Evolutionary conservation across 2,329 filamentous ascomycete species (phyloP), one percentile per base, ranked within the genome.

Genomic region (Colletotrichum trifolii): DNA sequence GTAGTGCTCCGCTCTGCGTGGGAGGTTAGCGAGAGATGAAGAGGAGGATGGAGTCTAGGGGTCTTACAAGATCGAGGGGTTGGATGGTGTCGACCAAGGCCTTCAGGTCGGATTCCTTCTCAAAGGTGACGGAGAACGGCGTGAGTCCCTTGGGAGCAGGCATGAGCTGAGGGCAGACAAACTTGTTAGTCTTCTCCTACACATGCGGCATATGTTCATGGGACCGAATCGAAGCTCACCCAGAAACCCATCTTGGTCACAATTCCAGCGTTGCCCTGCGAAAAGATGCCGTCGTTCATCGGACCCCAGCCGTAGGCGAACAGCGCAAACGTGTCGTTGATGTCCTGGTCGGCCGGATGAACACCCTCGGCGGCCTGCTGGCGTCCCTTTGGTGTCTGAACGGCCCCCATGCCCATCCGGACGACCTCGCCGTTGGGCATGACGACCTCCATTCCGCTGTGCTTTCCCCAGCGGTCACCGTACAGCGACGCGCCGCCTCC

Each of bases 171-270:
- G 4, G 10, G 12, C 33, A 1, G 43, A 13, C 6, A 1, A 4
- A 25, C 25, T 25, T 4, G 25, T 25, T 25, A 25, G 25, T 25
- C 25, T 25, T 5, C 25, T 25, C 25, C 1, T 25, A 5, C 1
- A 25, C 25, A 25, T 25, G 1, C 25, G 1, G 4, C 25, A 25
- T 5, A 25, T 1, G 4, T 25, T 25, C 25, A 25, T 5, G 25
- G 25, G 25, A 25, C 25, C 25, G 4, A 25, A 25, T 25, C 25
- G 4, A 8, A 2, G 8, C 56, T 2, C 35, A 60, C 56, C 57
- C 74, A 72, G 58, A 86, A 77, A 0, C 84, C 85, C 78, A 87
- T 82, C 71, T 87, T 86, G 4, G 81, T 82, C 3, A 85, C 82
- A 46, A 86, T 82, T 45, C 83, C 84, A 11, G 84, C 75, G 64